Conservation (phyloP, 2,329 filamentous ascomycete species). For the Ilyonectria mors-panacis region DNA sequence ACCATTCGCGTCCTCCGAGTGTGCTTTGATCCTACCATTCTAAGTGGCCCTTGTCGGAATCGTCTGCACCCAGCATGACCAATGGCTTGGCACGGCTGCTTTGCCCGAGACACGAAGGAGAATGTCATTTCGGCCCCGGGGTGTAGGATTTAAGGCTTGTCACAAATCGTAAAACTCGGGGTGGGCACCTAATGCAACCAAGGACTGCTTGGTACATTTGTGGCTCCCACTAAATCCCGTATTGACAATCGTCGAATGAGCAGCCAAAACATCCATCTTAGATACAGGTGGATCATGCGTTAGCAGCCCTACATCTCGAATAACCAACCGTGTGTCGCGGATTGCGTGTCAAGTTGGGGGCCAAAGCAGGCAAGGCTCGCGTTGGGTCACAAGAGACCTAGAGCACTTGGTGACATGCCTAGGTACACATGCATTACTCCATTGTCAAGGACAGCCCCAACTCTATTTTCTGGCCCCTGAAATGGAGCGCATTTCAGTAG, state of each 20-base stretch:
- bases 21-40: neutral
- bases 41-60: neutral
- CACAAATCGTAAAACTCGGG: constrained; percentile 4
- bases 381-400: neutral
- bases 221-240: neutral
- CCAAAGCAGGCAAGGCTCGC: neutral
- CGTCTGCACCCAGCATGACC: neutral
- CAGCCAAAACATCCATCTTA: neutral
- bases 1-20: neutral
- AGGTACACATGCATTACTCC: neutral
- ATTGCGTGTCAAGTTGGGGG: neutral
- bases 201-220: neutral
- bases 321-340: neutral
- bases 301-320: neutral
- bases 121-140: neutral
- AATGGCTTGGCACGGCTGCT: neutral
- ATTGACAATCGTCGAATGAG: neutral
- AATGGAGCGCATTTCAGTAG: neutral
- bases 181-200: neutral
- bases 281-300: neutral
- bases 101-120: neutral
- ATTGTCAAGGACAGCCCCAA: neutral
- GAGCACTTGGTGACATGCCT: neutral
- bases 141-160: neutral
- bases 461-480: neutral